Conservation (phyloP, 352 stramenopile species). For the Aphanomyces cochlioides region DNA sequence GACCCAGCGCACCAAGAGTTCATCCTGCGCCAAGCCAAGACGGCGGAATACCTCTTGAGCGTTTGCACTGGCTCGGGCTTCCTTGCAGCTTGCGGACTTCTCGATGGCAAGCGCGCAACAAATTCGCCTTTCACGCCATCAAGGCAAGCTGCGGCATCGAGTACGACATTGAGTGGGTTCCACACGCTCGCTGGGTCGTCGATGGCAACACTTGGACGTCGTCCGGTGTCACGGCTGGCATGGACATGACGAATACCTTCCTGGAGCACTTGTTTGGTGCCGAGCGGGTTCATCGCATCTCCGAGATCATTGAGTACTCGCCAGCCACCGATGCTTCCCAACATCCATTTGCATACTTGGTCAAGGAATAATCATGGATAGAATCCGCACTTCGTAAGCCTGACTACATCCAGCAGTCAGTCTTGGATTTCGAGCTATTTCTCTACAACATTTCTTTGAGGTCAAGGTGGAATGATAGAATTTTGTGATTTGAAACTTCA, state of each 20-base stretch:
- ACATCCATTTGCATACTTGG: conserved; percentile 40
- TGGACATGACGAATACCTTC: conserved; percentile 61
- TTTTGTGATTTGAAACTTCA: no score
- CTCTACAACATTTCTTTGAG: no score
- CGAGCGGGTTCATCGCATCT: conserved; percentile 36
- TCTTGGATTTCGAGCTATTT: no score
- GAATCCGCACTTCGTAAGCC: background rate
- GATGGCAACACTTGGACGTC: conserved; percentile 58
- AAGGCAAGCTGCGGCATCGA: conserved; percentile 28
- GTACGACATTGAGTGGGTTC: conserved; percentile 47
- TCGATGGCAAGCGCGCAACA: conserved; percentile 50
- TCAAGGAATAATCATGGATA: background rate
- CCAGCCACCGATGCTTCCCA: conserved; percentile 39
- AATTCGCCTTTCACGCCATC: conserved; percentile 45
- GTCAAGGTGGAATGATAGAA: no score
- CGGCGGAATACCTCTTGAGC: conserved; percentile 39
- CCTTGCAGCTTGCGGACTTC: conserved; percentile 42
- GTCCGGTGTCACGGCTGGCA: conserved; percentile 55
- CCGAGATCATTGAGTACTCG: conserved; percentile 43
- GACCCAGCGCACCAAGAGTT: conserved; percentile 5
- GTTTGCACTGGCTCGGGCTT: conserved; percentile 55
- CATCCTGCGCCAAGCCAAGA: background rate
- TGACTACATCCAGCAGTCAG: no score
- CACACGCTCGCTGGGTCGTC: conserved; percentile 57
- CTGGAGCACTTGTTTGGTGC: conserved; percentile 36